Percentiles rank a stretch among this genome's conserved stretches.
These are phyloP conservation scores for Ascosphaera acerosa DNA, from an alignment of 2,329 filamentous ascomycete genomes.

Conservation along the genomic window DNA sequence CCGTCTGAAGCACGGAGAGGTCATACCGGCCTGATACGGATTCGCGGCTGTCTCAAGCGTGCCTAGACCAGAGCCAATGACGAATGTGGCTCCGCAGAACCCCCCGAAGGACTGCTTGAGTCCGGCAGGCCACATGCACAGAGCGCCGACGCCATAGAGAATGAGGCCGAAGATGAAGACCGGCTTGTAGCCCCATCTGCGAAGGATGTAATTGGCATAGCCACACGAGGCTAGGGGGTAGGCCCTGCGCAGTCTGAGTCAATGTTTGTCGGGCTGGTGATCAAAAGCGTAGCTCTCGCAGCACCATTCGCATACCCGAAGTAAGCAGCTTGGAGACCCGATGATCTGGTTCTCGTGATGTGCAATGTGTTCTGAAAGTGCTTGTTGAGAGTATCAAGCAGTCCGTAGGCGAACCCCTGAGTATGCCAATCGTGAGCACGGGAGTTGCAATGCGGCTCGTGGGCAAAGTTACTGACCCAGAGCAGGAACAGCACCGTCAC, in stretches of 20 bases:
- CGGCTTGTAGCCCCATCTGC: constrained; percentile 51
- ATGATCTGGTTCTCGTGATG: constrained; percentile 31
- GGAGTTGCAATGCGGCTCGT: too few relatives aligned
- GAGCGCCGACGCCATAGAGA: constrained; percentile 45
- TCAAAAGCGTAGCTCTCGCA: constrained; percentile 1
- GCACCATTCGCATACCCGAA: constrained; percentile 25
- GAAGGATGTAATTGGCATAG: constrained; percentile 34
- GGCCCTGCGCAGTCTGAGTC: constrained; percentile 12
- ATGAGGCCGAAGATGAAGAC: constrained; percentile 52
- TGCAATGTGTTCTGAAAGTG: constrained; percentile 32
- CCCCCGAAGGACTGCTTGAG: constrained; percentile 47
- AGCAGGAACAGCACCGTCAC: constrained; percentile 27
- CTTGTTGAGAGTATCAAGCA: constrained; percentile 26
- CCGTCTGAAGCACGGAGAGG: background rate
- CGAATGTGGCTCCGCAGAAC: constrained; percentile 45
- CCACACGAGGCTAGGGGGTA: constrained; percentile 29
- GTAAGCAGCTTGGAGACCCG: constrained; percentile 38
- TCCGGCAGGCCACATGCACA: constrained; percentile 67
- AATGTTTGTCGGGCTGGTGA: background rate
- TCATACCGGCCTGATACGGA: constrained; percentile 38
- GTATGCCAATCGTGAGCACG: background rate
- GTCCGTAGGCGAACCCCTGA: constrained; percentile 24
- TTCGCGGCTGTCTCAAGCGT: constrained; percentile 58
- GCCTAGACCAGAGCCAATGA: constrained; percentile 47
- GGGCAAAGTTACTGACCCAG: constrained; percentile 20